Percentiles rank a stretch among this genome's conserved stretches.
These are phyloP conservation scores for Picocystis sp. DNA, from an alignment of 163 green algal genomes.

Conservation along the genomic window DNA sequence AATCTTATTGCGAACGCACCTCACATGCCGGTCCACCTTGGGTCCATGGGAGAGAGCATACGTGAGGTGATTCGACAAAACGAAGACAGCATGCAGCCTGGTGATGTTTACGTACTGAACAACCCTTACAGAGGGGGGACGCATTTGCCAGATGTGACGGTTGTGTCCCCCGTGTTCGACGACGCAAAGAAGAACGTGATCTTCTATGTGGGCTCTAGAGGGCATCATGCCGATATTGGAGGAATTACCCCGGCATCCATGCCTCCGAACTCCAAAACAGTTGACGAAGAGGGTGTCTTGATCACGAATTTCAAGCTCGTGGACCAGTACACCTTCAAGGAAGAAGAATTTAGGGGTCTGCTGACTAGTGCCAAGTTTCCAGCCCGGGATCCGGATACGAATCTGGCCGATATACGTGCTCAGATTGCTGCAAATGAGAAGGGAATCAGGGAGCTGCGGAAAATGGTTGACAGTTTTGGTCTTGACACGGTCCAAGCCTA, in stretches of 20 bases:
- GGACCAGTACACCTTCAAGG: slow-evolving; percentile 28
- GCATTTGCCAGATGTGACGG: slow-evolving; percentile 96
- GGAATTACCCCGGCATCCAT: slow-evolving; percentile 78
- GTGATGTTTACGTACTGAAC: slow-evolving; percentile 58
- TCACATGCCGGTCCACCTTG: slow-evolving; percentile 93
- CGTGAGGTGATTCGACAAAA: slow-evolving; percentile 4
- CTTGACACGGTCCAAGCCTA: slow-evolving; percentile 70
- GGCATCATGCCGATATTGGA: slow-evolving; percentile 84
- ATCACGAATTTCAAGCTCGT: slow-evolving; percentile 92
- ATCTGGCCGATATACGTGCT: slow-evolving; percentile 10
- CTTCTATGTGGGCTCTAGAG: slow-evolving; percentile 77
- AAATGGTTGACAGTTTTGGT: slow-evolving; percentile 75
- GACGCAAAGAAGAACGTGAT: slow-evolving; percentile 37
- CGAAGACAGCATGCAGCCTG: slow-evolving; percentile 22
- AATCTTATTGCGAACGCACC: slow-evolving; percentile 88
- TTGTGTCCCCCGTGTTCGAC: slow-evolving; percentile 84
- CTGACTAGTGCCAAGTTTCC: slow-evolving; percentile 26
- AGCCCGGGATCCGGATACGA: slow-evolving; percentile 6
- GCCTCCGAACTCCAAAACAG: slow-evolving; percentile 58
- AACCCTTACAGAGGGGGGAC: slow-evolving; percentile 45
- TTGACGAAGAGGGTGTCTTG: slow-evolving; percentile 80
- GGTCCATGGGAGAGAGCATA: slow-evolving; percentile 79
- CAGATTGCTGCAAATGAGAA: slow-evolving; percentile 85
- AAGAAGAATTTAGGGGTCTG: slow-evolving; percentile 62
- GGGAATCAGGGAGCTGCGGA: slow-evolving; percentile 69